Evolutionary conservation across 768 basidiomycete species (phyloP), one percentile per base, ranked within the genome.

Genomic region (Lentinula raphanica): DNA sequence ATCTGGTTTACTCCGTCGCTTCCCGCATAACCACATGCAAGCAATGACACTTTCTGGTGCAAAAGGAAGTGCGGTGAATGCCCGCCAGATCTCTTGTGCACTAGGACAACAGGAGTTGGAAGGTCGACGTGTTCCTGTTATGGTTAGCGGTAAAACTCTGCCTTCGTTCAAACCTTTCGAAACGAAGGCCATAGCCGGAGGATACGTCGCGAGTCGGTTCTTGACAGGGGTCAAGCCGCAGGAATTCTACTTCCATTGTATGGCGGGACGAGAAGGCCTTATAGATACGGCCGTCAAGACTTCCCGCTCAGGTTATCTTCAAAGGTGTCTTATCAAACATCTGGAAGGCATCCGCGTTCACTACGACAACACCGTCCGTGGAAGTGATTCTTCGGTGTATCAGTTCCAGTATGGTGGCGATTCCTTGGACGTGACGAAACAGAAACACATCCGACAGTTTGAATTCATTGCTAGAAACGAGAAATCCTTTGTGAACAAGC

Each of bases 251-350:
- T 99, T 99, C 81, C 97, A 99, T 74, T 98, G 97, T 69, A 99
- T 99, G 97, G 97, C 97, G 58, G 97, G 97, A 54, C 85, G 97
- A 64, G 97, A 99, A 76, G 97, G 97, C 67, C 82, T 99, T 38
- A 99, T 99, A 67, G 97, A 99, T 68, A 99, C 97, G 5, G 97
- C 97, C 36, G 96, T 99, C 70, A 99, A 99, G 76, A 99, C 97
- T 3, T 92, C 90, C 61, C 94, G 97, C 56, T 98, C 97, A 3
- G 97, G 97, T 19, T 99, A 99, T 71, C 83, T 99, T 19, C 97
- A 99, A 70, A 85, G 97, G 48, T 98, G 97, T 75, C 78, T 99
- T 63, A 95, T 99, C 79, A 99, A 99, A 72, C 97, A 99, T 71
- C 78, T 99, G 55, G 97, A 99, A 71, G 97, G 96, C 49, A 85